Evolutionary conservation across 1,139 yeast species (phyloP), one percentile per base, ranked within the genome.

Genomic region (Tardiomyces blankii): DNA sequence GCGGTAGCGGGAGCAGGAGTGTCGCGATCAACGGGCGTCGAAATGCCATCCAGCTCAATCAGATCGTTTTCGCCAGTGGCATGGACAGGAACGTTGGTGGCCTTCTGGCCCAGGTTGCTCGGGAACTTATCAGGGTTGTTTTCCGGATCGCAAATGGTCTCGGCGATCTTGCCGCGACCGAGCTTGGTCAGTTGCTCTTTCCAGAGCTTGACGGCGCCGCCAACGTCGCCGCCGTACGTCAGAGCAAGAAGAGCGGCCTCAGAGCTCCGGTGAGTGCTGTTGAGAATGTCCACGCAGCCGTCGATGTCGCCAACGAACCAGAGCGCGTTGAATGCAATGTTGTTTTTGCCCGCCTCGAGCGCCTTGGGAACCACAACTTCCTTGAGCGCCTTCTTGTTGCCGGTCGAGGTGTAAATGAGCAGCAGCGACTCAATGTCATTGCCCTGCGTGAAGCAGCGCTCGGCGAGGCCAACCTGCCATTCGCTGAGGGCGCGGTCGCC

Each of bases 291-390:
- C 48, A 82, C 72, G 56, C 93, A 83, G 43, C 73, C 72, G 21
- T 70, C 67, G 41, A 78, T 71, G 58, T 87, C 84, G 42, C 94
- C 93, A 41, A 82, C 75, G 47, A 80, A 72, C 97, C 97, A 91
- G 65, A 81, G 79, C 19, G 96, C 83, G 63, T 85, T 88, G 72
- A 89, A 91, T 39, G 98, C 96, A 51, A 91, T 73, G 62, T 91
- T 91, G 65, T 80, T 86, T 63, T 82, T 82, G 44, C 96, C 96
- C 42, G 70, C 73, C 18, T 66, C 67, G 56, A 75, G 79, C 45
- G 95, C 89, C 45, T 68, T 67, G 46, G 70, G 69, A 5, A 93
- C 95, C 13, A 65, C 55, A 47, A 85, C 69, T 49, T 72, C 68
- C 30, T 68, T 63, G 53, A 91, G 74, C 43, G 79, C 82, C 12